Evolutionary conservation across 179 eudicot genomes (phyloP).

Genomic region (Spergularia azorica): DNA sequence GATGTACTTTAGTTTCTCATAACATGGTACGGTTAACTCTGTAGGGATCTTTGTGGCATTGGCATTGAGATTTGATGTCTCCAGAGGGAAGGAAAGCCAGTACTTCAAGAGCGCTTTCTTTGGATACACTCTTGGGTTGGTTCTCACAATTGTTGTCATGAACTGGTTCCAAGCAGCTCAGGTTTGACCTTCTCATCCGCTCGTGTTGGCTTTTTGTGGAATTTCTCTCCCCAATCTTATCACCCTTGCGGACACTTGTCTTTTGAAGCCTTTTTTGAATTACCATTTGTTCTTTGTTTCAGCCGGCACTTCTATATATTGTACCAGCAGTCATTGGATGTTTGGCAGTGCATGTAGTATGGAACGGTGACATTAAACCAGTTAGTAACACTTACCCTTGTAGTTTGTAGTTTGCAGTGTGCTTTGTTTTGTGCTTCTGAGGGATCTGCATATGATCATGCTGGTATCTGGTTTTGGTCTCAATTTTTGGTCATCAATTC

Average conservation of each 20-base stretch:
- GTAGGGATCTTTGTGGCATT: slow-evolving; percentile 95
- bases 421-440: not conserved
- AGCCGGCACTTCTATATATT: slow-evolving; percentile 97
- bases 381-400: slow-evolving; percentile 40
- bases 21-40: slow-evolving; percentile 23
- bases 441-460: not conserved
- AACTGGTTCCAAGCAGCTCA: slow-evolving; percentile 99
- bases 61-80: slow-evolving; percentile 96
- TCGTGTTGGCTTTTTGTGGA: not conserved
- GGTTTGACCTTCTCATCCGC: slow-evolving; percentile 35
- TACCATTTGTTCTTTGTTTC: slow-evolving; percentile 28
- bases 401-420: not conserved
- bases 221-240: not conserved
- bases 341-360: slow-evolving; percentile 82
- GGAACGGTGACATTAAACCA: slow-evolving; percentile 89
- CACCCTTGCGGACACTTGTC: not conserved
- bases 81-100: slow-evolving; percentile 82
- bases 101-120: slow-evolving; percentile 92
- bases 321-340: slow-evolving; percentile 94
- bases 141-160: slow-evolving; percentile 86
- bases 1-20: not conserved
- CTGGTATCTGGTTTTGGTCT: too few relatives aligned
- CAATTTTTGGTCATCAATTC: not conserved
- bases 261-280: not conserved
- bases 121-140: slow-evolving; percentile 77